Evolutionary conservation across 75 land plant genomes (phyloP), one percentile per base, ranked within the genome.

Genomic region (Pinus tabuliformis): DNA sequence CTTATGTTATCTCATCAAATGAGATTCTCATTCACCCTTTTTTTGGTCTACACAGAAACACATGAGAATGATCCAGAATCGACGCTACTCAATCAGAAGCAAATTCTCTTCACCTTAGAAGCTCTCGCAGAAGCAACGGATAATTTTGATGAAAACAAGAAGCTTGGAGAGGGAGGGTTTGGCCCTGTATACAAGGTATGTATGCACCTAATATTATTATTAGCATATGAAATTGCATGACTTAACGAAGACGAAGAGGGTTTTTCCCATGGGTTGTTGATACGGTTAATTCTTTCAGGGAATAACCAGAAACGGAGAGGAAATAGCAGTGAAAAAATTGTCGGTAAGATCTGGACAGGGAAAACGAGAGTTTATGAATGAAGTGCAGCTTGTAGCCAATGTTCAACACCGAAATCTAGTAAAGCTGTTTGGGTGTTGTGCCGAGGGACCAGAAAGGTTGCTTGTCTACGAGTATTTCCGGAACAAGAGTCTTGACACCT

Each of bases 401-500:
- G 78, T 79, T 57, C 60, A 73, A 9, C 20, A 22, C 9, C 12
- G 62, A 61, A 61, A 61, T 26, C 11, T 22, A 0, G 77, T 76
- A 21, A 59, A 76, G 77, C 77, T 76, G 15, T 37, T 49, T 60
- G 77, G 77, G 8, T 76, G 77, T 72, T 76, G 77, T 28, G 28
- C 28, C 30, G 73, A 76, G 26, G 33, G 22, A 30, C 33, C 64
- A 36, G 11, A 36, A 49, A 26, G 28, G 62, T 82, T 82, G 59
- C 68, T 82, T 36, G 83, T 82, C 13, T 82, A 82, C 52, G 83
- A 82, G 70, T 82, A 59, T 60, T 70, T 78, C 3, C 39, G 42
- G 45, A 78, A 74, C 76, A 63, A 65, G 56, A 82, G 83, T 24
- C 70, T 82, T 6, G 58, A 82, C 60, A 16, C 8, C n/a, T n/a